These are phyloP conservation scores for Fusarium luffae DNA, from an alignment of 2,329 filamentous ascomycete species.

Conservation along the genomic window DNA sequence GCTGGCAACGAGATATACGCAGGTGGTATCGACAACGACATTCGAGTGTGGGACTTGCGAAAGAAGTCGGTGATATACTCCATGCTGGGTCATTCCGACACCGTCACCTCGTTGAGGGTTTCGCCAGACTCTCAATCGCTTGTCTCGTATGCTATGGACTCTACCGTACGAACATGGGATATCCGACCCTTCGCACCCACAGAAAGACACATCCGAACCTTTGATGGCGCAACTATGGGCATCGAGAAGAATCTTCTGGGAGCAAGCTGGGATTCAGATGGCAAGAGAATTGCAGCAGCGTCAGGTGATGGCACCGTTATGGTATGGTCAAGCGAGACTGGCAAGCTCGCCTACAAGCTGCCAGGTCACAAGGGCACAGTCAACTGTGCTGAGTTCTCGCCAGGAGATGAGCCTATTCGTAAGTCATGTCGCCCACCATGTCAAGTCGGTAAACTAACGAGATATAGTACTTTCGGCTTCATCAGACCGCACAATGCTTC, in stretches of 20 bases:
- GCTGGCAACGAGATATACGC: constrained; percentile 96
- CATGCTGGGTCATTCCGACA: constrained; percentile 90
- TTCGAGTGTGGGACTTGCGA: constrained; percentile 95
- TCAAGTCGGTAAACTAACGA: constrained; percentile 48
- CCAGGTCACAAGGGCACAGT: constrained; percentile 96
- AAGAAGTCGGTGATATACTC: constrained; percentile 91
- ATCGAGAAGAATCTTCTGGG: constrained; percentile 92
- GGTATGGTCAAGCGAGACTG: constrained; percentile 89
- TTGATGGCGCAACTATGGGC: constrained; percentile 89
- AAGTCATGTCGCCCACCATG: constrained; percentile 54
- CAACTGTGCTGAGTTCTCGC: constrained; percentile 92
- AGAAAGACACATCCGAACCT: constrained; percentile 85
- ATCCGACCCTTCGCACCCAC: constrained; percentile 92
- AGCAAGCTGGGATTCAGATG: constrained; percentile 88
- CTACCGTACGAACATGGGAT: constrained; percentile 94
- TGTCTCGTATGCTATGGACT: constrained; percentile 93
- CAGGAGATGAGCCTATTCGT: constrained; percentile 87
- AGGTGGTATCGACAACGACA: constrained; percentile 95
- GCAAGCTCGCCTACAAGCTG: constrained; percentile 92
- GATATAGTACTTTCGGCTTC: constrained; percentile 84
- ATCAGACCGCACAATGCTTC: constrained; percentile 85
- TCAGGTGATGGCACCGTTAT: constrained; percentile 91
- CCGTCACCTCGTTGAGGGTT: constrained; percentile 88
- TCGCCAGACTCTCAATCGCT: constrained; percentile 93
- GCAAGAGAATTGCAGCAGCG: constrained; percentile 87